Evolutionary conservation across 768 basidiomycete species (phyloP), one percentile per base, ranked within the genome.

Genomic region (Boletus rubroflammeus): DNA sequence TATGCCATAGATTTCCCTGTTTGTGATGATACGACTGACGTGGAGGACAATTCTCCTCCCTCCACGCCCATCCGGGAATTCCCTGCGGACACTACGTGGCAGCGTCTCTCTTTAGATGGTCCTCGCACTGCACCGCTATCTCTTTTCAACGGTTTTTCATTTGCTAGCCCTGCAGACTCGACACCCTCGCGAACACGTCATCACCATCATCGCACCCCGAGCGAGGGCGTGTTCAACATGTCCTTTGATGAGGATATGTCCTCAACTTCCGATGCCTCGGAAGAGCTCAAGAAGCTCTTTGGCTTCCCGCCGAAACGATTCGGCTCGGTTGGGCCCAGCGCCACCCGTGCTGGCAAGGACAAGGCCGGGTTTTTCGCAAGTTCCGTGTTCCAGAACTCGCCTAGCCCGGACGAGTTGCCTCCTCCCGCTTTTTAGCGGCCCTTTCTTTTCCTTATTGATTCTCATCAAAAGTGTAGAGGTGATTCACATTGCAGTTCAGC

Each of bases 341-440:
- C 57, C 26, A 47, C 60, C 35, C 67, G 66, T 56, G 57, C 54
- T 56, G 60, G 38, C 56, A 65, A 67, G 61, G 66, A 71, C 48
- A 73, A 72, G 56, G 68, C 73, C 28, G 79, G 79, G 8, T 88
- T 81, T 66, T 91, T 88, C 69, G 88, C 89, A 60, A 90, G 87
- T 64, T 90, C 88, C 31, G 75, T 78, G 64, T 91, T 90, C 82
- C 89, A 90, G 78, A 91, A 90, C 76, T 89, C 87, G 54, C 89
- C 89, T 15, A 89, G 85, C 63, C 89, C 89, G 49, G 89, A 90
- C 56, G 88, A 88, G 65, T 73, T 91, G 45, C 89, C 89, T 43
- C 80, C 82, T 56, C 87, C 86, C 51, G 73, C 78, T 59, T 84
- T 86, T 65, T 70, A 71, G 67, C 67, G 69, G 72, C 74, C 48